A percentile compares a stretch with the other conserved stretches of the same genome.
Evolutionary conservation across 257 asterid species (phyloP).

Genomic region (Capsicum pubescens): DNA sequence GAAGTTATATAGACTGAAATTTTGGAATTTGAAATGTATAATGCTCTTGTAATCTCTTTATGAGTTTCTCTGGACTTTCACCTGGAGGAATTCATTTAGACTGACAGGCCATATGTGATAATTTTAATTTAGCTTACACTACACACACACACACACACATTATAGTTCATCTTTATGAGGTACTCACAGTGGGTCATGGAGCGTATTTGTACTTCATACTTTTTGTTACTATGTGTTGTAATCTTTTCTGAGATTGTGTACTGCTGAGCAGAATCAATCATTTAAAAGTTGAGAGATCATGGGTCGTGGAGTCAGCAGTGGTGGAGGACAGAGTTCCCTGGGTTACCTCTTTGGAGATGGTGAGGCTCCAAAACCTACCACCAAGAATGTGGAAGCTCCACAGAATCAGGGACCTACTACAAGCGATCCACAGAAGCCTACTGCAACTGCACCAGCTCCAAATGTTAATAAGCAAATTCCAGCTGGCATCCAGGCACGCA

Average conservation of each 20-base stretch:
- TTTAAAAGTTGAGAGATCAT: conserved; percentile 39
- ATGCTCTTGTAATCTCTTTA: background rate
- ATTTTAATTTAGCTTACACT: background rate
- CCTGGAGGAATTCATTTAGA: conserved; percentile 3
- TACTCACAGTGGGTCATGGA: background rate
- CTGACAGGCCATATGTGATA: background rate
- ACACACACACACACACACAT: background rate
- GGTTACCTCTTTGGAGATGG: conserved; percentile 82
- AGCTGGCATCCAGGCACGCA: conserved; percentile 67
- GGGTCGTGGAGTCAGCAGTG: conserved; percentile 90
- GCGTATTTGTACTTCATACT: background rate
- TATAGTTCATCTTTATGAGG: conserved; percentile 14
- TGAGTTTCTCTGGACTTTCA: background rate
- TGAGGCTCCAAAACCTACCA: conserved; percentile 66
- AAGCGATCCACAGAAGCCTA: conserved; percentile 50
- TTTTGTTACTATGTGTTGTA: background rate
- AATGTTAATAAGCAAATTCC: conserved; percentile 60
- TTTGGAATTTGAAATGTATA: conserved; percentile 3
- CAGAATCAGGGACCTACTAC: conserved; percentile 46
- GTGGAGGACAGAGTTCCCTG: conserved; percentile 93
- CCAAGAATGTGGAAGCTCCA: conserved; percentile 49
- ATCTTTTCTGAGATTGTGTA: conserved; percentile 5
- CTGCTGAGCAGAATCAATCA: conserved; percentile 33
- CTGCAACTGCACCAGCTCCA: conserved; percentile 51
- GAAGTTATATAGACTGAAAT: background rate